Base-by-base conservation (phyloP, 805 yeast species). In the Saccharomycopsis capsularis region DNA sequence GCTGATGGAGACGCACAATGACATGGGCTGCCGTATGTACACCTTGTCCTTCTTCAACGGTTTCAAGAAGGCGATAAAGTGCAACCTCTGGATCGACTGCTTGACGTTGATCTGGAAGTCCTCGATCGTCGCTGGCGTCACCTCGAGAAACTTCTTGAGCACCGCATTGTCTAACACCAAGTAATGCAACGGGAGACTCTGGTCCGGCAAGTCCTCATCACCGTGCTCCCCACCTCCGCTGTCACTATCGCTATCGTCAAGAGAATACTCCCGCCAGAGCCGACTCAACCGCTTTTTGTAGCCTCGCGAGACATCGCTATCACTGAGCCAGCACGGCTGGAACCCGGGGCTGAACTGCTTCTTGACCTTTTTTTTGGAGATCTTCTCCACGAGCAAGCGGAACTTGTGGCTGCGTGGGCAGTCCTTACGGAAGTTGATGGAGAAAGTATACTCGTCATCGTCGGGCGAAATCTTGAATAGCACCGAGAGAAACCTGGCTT, bases 21-120 rank as follows among this genome's bases (percentile, higher is more conserved):
- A 49, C 53, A 50, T 46, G 7, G 55, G 55, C 44, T 52, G 55
- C 15, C 53, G 27, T 23, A 52, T 50, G 22, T 52, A 52, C 27
- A 52, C 42, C 34, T 47, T 46, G 19, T 52, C 55, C 23, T 47
- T 50, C 38, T 46, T 49, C 16, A 52, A 37, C 21, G 55, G 49
- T 16, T 49, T 50, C 23, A 50, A 44, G 22, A 52, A 52, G 11
- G 53, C 53, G 43, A 50, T 35, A 16, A 49, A 50, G 37, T 48
- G 35, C 3, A 52, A n/a, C 25, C 48, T 36, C 3, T 51, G 36
- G 11, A 21, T 27, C 16, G 45, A 15, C 21, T 27, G 29, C 25
- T 46, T 46, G n/a, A 50, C 42, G n/a, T 41, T 40, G 5, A 52
- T 44, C 27, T 52, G 55, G 16, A 52, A 52, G 44, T 52, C 55